phyloP scores from a whole-genome alignment of 331 rosid genomes.

The Spiraea crenata region DNA sequence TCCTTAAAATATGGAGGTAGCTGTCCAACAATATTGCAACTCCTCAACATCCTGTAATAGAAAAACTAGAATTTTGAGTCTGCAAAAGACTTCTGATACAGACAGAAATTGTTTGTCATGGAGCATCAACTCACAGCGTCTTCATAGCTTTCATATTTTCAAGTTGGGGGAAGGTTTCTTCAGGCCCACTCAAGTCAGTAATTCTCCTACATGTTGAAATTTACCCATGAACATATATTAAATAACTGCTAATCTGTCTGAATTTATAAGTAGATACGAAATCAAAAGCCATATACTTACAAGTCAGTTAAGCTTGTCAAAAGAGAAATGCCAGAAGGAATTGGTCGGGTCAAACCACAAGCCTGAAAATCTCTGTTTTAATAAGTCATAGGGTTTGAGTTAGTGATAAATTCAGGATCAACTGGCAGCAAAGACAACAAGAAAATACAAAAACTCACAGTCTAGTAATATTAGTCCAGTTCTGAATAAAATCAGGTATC shows the following conservation, averaged over 20 bases:
- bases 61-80: slow-evolving; percentile 11
- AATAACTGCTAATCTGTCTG: slow-evolving; percentile 1
- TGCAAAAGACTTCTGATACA: background rate
- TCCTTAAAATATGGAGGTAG: slow-evolving; percentile 37
- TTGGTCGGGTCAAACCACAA: slow-evolving; percentile 76
- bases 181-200: slow-evolving; percentile 58
- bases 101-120: background rate
- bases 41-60: slow-evolving; percentile 56
- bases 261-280: background rate
- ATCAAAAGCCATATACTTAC: slow-evolving; percentile 45
- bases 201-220: slow-evolving; percentile 55
- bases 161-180: slow-evolving; percentile 40
- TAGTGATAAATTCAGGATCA: slow-evolving; percentile 5
- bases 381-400: background rate
- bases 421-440: background rate
- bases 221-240: slow-evolving; percentile 4
- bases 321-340: slow-evolving; percentile 52
- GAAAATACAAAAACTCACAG: slow-evolving; percentile 32
- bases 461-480: slow-evolving; percentile 42
- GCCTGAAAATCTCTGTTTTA: slow-evolving; percentile 56
- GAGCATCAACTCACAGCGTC: slow-evolving; percentile 41
- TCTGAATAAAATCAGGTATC: slow-evolving; percentile 65
- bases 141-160: slow-evolving; percentile 29
- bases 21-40: slow-evolving; percentile 61
- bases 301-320: slow-evolving; percentile 38